These are phyloP conservation scores for Tetrahymena elliotti DNA, from an alignment of 73 alveolate genomes.

Conservation along the genomic window DNA sequence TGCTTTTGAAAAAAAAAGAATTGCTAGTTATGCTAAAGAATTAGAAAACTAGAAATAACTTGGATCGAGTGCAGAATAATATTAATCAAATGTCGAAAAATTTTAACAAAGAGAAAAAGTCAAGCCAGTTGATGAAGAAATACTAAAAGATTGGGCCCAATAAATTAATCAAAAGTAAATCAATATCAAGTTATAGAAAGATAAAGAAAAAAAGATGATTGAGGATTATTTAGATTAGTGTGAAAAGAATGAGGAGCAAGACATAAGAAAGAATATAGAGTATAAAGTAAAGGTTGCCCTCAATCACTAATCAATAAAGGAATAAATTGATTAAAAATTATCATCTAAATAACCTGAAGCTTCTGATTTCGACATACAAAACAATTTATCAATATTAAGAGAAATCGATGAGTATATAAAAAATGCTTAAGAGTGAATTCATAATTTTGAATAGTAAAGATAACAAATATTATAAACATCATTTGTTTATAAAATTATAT, in stretches of 20 bases:
- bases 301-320: background rate
- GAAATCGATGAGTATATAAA: background rate
- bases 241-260: background rate
- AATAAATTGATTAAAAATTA: background rate
- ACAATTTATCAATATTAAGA: background rate
- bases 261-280: background rate
- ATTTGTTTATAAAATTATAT: no score
- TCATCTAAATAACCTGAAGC: background rate
- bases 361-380: background rate
- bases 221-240: background rate
- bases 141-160: background rate
- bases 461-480: no score
- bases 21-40: background rate
- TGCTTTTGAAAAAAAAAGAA: background rate
- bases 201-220: background rate
- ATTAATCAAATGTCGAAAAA: background rate
- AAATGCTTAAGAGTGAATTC: background rate
- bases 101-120: background rate
- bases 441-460: no score
- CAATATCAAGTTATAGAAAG: background rate
- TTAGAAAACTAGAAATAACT: background rate
- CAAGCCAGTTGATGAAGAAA: background rate
- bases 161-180: background rate
- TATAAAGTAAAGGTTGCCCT: background rate
- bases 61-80: background rate